Base-by-base conservation (phyloP, 73 alveolate species). In the Stentor coeruleus region DNA sequence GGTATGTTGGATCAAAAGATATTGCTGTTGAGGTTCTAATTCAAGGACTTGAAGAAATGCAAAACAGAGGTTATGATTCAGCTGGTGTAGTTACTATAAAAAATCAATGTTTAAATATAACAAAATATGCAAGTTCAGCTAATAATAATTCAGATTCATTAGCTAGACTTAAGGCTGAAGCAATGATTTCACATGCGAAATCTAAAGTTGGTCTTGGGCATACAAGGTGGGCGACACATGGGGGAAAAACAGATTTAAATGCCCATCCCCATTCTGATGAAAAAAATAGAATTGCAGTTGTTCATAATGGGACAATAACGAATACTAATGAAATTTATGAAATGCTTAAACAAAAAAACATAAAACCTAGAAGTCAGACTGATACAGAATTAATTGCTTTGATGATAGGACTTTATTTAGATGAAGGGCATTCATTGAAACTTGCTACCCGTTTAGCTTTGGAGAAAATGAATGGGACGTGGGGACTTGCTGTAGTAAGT, bases 171-270 rank as follows among this genome's bases (percentile, higher is more conserved):
- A 55, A 55, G 72, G 26, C 15, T 15, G 92, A 84, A 49, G 90
- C 93, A 3, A 58, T 59, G n/a, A 85, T 89, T 36, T 89, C 83
- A 73, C 98, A 94, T 84, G 85, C 82, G 31, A 89, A 87, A 39
- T 49, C 73, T 59, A 72, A 39, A 40, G 74, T 94, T 11, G 98
- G 97, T 31, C 89, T 94, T 28, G 98, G 97, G 35, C 98, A 94
- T 80, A 94, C 98, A 42, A 83, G 98, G 74, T 94, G 98, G 98
- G 98, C 98, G 3, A 94, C 98, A 49, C 96, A 94, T 82, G 98
- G 98, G 15, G 94, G 91, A 40, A 94, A 94, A 84, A 92, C 96
- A 28, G 97, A 89, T 76, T 74, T 76, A 37, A 94, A 94, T 77
- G 98, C 98, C 31, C 98, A 94, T 86, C 98, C 98, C 42, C 98